phyloP scores from a whole-genome alignment of 345 rosid genomes.

The Citrus australasica region DNA sequence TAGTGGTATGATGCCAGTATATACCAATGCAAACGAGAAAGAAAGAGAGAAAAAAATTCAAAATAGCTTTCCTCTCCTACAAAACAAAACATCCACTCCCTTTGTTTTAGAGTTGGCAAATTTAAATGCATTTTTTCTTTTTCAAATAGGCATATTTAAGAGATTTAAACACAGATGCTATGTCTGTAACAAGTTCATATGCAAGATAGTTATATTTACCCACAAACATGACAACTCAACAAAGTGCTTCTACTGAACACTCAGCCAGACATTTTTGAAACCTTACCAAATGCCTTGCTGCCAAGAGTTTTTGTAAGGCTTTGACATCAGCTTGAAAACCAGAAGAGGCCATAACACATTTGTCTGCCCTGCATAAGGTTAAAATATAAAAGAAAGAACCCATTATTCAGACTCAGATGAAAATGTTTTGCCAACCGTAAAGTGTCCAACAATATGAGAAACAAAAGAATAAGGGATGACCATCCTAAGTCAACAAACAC shows the following conservation, averaged over 20 bases:
- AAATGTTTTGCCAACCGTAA: not conserved
- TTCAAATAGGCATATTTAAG: not conserved
- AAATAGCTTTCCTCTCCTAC: not conserved
- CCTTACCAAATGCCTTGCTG: conserved; percentile 89
- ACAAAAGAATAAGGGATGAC: not conserved
- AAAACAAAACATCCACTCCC: not conserved
- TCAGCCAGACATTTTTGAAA: conserved; percentile 5
- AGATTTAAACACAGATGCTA: not conserved
- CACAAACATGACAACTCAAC: not conserved
- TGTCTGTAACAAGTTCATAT: not conserved
- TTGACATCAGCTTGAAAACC: conserved; percentile 98
- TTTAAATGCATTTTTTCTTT: not conserved
- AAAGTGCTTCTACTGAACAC: not conserved
- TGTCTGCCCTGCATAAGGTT: conserved; percentile 59
- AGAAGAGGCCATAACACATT: conserved; percentile 81
- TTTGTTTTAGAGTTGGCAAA: not conserved
- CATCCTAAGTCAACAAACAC: not conserved
- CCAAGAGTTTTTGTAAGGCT: conserved; percentile 80
- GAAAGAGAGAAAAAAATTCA: not conserved
- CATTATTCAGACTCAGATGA: not conserved
- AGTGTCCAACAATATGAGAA: not conserved
- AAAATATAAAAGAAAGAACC: not conserved
- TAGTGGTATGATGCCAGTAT: not conserved
- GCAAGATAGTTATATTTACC: not conserved
- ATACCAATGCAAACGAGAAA: not conserved